A percentile compares a stretch with the other conserved stretches of the same genome.
Conservation (phyloP, 2,329 filamentous ascomycete species). For the Trichophyton verrucosum region DNA sequence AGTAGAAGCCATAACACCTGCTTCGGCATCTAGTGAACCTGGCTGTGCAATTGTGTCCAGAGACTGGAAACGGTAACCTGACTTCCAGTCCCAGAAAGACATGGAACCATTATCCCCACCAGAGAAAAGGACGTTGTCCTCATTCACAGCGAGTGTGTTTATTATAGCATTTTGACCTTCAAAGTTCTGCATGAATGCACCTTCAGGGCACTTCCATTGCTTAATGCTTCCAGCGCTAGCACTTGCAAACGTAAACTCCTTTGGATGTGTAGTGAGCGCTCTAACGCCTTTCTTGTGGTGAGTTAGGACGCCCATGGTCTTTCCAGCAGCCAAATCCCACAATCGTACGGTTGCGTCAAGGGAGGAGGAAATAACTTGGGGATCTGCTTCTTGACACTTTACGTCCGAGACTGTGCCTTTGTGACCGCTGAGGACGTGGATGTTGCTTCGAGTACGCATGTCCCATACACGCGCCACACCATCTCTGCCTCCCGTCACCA, state of each 20-base stretch:
- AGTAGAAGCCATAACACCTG: constrained; percentile 85
- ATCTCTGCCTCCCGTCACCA: constrained; percentile 89
- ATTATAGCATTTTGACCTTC: constrained; percentile 94
- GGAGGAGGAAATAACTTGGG: constrained; percentile 87
- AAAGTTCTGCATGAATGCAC: constrained; percentile 98
- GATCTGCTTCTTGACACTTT: constrained; percentile 89
- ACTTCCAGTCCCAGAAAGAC: constrained; percentile 99
- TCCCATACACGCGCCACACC: constrained; percentile 96
- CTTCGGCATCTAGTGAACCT: constrained; percentile 83
- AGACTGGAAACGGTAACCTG: constrained; percentile 79
- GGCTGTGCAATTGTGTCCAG: constrained; percentile 88
- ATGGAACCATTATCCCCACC: constrained; percentile 94
- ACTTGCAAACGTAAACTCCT: constrained; percentile 90
- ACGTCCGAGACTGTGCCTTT: constrained; percentile 81
- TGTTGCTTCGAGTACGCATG: constrained; percentile 90
- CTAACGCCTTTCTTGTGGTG: constrained; percentile 98
- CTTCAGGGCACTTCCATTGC: constrained; percentile 98
- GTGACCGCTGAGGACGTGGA: constrained; percentile 86
- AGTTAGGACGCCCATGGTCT: constrained; percentile 88
- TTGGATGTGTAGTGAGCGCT: constrained; percentile 69
- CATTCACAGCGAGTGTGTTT: constrained; percentile 85
- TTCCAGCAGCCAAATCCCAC: constrained; percentile 93
- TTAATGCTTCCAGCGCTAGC: constrained; percentile 91
- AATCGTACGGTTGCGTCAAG: constrained; percentile 82
- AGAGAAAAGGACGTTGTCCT: constrained; percentile 89